These are phyloP conservation scores for Trichosanthes cucumerina DNA, from an alignment of 306 rosid species.

Conservation along the genomic window DNA sequence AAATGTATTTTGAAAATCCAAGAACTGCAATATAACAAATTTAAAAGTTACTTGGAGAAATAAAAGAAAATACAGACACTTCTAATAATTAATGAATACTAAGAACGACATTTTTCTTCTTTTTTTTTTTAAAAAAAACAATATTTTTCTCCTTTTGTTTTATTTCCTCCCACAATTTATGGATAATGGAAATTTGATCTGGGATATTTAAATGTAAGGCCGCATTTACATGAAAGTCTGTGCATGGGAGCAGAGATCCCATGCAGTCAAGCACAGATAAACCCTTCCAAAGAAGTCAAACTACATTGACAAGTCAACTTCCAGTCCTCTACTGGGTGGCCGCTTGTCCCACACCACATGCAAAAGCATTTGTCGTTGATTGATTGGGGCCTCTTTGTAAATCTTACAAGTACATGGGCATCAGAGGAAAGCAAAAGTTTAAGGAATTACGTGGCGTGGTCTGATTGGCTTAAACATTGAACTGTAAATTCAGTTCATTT, in stretches of 20 bases:
- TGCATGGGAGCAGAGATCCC: neutral
- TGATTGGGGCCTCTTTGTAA: neutral
- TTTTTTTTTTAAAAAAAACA: too few species aligned
- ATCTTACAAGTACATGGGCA: neutral
- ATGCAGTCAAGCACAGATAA: neutral
- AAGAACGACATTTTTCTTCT: neutral
- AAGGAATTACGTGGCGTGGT: neutral
- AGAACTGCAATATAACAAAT: too few species aligned
- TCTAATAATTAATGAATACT: too few species aligned
- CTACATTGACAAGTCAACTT: neutral
- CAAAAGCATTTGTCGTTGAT: neutral
- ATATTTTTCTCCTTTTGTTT: too few species aligned
- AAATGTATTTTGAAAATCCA: too few species aligned
- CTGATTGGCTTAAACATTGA: neutral
- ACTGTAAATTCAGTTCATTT: neutral
- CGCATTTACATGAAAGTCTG: neutral
- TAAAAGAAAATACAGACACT: too few species aligned
- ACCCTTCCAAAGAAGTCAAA: neutral
- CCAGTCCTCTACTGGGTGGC: neutral
- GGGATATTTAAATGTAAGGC: neutral
- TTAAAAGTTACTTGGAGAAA: too few species aligned
- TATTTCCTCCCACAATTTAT: neutral
- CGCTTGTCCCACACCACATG: neutral
- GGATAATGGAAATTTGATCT: neutral
- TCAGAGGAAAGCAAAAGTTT: neutral